Evolutionary conservation across 2,329 filamentous ascomycete genomes (phyloP).

Genomic region (Hymenoscyphus repandus): DNA sequence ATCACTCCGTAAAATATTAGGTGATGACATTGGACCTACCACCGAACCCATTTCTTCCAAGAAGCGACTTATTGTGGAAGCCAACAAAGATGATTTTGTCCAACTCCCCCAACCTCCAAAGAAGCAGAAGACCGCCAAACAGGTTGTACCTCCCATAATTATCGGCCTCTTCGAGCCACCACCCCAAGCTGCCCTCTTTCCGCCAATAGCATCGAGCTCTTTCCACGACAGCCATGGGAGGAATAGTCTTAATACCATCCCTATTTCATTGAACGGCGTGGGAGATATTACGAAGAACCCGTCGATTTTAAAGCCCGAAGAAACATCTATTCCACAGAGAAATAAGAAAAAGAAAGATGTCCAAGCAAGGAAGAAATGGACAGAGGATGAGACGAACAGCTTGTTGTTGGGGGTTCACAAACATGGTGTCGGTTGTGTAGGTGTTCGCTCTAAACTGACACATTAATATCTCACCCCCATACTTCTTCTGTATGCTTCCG

Average conservation of each 20-base stretch:
- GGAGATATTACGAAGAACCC: constrained; percentile 2
- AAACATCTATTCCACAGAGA: constrained; percentile 2
- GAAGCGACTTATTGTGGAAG: constrained; percentile 46
- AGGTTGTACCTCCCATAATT: constrained; percentile 59
- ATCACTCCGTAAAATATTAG: constrained; percentile 31
- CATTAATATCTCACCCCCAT: too few species aligned
- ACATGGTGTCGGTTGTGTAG: constrained; percentile 53
- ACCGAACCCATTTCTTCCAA: constrained; percentile 36
- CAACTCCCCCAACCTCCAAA: constrained; percentile 60
- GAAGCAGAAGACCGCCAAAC: constrained; percentile 53
- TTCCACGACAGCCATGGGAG: constrained; percentile 46
- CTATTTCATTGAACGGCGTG: constrained; percentile 15
- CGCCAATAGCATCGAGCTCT: constrained; percentile 53
- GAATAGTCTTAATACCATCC: constrained; percentile 30
- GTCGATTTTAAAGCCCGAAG: not conserved
- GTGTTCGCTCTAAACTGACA: too few species aligned
- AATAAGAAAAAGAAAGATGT: constrained; percentile 38
- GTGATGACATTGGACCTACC: constrained; percentile 25
- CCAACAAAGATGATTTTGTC: constrained; percentile 55
- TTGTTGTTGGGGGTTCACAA: constrained; percentile 56
- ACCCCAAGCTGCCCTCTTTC: constrained; percentile 53
- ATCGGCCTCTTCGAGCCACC: constrained; percentile 59
- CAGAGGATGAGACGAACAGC: constrained; percentile 59
- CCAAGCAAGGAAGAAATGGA: constrained; percentile 58
- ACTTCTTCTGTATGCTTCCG: too few species aligned